Percentiles rank a stretch among this genome's conserved stretches.
These are phyloP conservation scores for Pistacia integerrima DNA, from an alignment of 345 rosid species.

Conservation along the genomic window DNA sequence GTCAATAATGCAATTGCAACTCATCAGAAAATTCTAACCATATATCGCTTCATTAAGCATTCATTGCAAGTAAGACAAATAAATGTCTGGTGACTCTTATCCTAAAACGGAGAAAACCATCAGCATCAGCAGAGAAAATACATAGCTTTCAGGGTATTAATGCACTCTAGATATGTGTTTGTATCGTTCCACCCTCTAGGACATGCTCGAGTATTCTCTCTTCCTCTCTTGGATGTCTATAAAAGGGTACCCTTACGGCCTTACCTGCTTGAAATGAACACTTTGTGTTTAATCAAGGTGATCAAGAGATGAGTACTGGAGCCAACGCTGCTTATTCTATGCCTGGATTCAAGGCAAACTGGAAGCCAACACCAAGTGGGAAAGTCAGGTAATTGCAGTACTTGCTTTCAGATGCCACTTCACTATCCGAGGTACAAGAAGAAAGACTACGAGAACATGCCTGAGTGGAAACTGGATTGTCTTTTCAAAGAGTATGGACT, in stretches of 20 bases:
- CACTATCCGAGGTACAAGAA: slow-evolving; percentile 56
- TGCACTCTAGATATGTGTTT: slow-evolving; percentile 11
- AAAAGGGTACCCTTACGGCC: slow-evolving; percentile 11
- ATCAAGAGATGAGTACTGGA: slow-evolving; percentile 13
- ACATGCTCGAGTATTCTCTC: slow-evolving; percentile 20
- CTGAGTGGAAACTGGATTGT: slow-evolving; percentile 59
- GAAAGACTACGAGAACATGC: slow-evolving; percentile 57
- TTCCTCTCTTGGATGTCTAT: slow-evolving; percentile 17
- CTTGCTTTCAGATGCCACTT: slow-evolving; percentile 57
- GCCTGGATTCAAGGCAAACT: slow-evolving; percentile 16
- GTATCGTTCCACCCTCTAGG: slow-evolving; percentile 4
- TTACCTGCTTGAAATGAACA: background rate
- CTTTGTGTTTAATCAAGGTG: background rate
- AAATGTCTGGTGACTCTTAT: background rate
- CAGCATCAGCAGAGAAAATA: background rate
- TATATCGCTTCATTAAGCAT: slow-evolving; percentile 9
- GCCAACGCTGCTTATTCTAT: slow-evolving; percentile 11
- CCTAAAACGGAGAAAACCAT: background rate
- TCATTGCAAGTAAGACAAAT: slow-evolving; percentile 10
- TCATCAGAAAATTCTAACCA: slow-evolving; percentile 4
- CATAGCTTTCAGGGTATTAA: slow-evolving; percentile 31
- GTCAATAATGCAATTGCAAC: background rate
- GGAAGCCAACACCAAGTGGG: slow-evolving; percentile 21
- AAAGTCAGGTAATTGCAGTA: slow-evolving; percentile 15
- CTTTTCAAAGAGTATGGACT: slow-evolving; percentile 50